phyloP scores from a whole-genome alignment of 169 alveolate genomes.

The Eimeria tenella region DNA sequence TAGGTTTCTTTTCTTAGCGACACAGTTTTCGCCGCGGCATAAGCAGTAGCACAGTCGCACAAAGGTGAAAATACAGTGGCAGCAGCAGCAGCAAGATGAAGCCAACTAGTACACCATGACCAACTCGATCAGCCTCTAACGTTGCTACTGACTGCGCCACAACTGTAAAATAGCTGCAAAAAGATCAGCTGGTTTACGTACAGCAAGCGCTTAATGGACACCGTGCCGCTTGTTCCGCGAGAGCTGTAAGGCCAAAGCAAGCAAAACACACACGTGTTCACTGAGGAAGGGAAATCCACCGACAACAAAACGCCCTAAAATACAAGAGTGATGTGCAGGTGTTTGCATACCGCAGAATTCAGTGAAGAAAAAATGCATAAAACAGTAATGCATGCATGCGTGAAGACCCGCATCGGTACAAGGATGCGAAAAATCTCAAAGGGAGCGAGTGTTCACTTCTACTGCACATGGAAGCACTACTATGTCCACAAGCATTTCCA shows the following conservation, averaged over 20 bases:
- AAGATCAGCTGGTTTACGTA: slow-evolving; percentile 21
- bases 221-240: not conserved
- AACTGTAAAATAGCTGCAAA: not conserved
- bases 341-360: not conserved
- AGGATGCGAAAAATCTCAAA: no score
- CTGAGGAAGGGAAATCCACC: no score
- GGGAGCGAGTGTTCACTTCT: no score
- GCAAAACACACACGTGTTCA: not conserved
- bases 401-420: no score
- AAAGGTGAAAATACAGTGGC: not conserved
- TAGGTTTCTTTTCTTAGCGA: not conserved
- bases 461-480: no score
- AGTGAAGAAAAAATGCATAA: not conserved
- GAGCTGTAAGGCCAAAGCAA: slow-evolving; percentile 20
- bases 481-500: no score
- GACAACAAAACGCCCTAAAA: no score
- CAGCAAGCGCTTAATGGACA: slow-evolving; percentile 52
- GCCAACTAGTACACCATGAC: not conserved
- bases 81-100: slow-evolving; percentile 33
- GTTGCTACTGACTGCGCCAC: not conserved
- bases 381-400: no score
- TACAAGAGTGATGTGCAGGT: not conserved
- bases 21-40: not conserved
- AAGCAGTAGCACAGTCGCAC: not conserved
- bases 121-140: not conserved